Base-by-base conservation (phyloP, 2,329 filamentous ascomycete genomes). In the Xylariaceae sp. region DNA sequence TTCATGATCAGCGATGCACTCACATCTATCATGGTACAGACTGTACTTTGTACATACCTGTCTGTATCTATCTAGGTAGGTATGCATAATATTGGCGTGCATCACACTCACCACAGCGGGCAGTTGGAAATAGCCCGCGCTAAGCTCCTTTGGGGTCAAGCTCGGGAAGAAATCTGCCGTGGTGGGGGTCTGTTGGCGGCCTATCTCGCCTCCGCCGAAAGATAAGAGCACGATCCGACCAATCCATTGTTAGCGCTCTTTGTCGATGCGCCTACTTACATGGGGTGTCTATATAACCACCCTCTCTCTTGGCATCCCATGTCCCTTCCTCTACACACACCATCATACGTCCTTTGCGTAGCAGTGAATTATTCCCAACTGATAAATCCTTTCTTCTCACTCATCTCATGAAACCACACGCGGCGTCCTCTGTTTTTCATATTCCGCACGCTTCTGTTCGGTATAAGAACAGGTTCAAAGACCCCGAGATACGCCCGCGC, bases 161-260 rank as follows among this genome's bases (percentile, higher is more conserved):
- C 46, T 50, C 12, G 35, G 8, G 12, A 19, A 19, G 19, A 19
- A 19, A 19, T 19, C 19, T 19, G 19, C 19, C 19, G 19, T 19
- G 19, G 19, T 19, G 19, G 19, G 19, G 19, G 19, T 19, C 19
- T 37, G 8, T 37, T 37, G 12, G 35, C 35, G 35, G 4, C 62
- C 64, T 65, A 65, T 65, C 63, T 65, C 53, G 35, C 61, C 41
- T 9, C 19, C 31, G 26, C 11, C 9, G 12, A 51, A 35, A 51
- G 50, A 51, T 51, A 51, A 51, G 50, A 46, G 31, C 35, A 37
- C 37, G 26, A 31, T 37, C 47, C 35, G 8, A 37, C 35, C 35
- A 37, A 37, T 37, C 35, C 12, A 11, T 37, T 3, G 35, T 6
- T 37, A 37, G 35, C 32, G 32, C 35, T 11, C 35, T 11, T 11